phyloP scores from a whole-genome alignment of 805 yeast genomes.

The Scheffersomyces coipomensis region DNA sequence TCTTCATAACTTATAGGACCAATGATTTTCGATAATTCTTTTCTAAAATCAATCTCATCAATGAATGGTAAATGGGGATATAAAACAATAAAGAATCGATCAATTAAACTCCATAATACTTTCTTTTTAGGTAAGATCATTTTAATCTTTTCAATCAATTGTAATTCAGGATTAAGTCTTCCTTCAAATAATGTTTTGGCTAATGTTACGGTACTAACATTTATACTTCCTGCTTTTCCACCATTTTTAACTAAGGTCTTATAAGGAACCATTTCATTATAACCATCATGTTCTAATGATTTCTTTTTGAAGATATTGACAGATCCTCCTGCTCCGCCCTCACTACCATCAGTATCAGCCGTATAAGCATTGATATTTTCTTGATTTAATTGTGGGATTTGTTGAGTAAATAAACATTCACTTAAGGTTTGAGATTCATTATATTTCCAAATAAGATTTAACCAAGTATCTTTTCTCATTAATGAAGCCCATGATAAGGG shows the following conservation, averaged over 20 bases:
- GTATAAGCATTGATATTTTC: conserved; percentile 10
- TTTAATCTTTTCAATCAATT: conserved; percentile 30
- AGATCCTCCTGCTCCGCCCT: conserved; percentile 5
- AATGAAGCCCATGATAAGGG: conserved; percentile 38
- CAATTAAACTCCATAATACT: conserved; percentile 38
- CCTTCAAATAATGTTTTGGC: conserved; percentile 31
- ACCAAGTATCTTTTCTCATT: conserved; percentile 32
- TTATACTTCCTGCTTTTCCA: conserved; percentile 5
- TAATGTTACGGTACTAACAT: conserved; percentile 17
- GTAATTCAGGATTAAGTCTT: conserved; percentile 22
- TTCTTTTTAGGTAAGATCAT: conserved; percentile 35
- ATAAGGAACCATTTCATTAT: conserved; percentile 27
- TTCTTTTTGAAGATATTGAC: conserved; percentile 26
- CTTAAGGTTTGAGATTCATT: conserved; percentile 29
- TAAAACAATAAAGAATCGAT: conserved; percentile 39
- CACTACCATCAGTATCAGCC: conserved; percentile 18
- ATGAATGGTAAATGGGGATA: conserved; percentile 49
- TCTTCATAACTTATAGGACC: conserved; percentile 27
- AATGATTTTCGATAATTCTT: conserved; percentile 26
- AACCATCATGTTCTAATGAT: conserved; percentile 28
- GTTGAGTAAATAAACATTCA: conserved; percentile 31
- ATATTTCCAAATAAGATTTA: conserved; percentile 32
- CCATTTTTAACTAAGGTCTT: conserved; percentile 13
- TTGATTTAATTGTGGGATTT: conserved; percentile 15
- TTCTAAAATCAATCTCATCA: conserved; percentile 34